These are phyloP conservation scores for Xerocomellus intermedius DNA, from an alignment of 768 basidiomycete species.

Conservation along the genomic window DNA sequence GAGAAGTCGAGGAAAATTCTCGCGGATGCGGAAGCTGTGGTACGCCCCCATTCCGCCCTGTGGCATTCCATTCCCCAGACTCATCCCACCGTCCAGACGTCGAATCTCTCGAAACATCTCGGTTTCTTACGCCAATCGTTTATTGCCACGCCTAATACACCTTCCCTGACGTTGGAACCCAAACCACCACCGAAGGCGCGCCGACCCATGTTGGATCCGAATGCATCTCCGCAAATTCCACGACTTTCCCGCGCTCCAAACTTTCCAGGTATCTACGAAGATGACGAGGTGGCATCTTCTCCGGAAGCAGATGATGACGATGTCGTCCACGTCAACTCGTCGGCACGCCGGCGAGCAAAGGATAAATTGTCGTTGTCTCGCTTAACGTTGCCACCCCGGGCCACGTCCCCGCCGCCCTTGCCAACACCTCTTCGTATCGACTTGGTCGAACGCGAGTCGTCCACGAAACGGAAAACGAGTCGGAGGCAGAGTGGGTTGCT, in stretches of 20 bases:
- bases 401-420: conserved; percentile 39
- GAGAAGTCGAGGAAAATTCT: conserved; percentile 74
- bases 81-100: conserved; percentile 39
- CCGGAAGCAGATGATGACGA: conserved; percentile 43
- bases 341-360: conserved; percentile 43
- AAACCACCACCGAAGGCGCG: conserved; percentile 51
- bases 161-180: conserved; percentile 37
- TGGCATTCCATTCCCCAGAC: conserved; percentile 15
- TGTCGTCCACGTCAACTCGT: conserved; percentile 37
- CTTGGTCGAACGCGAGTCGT: conserved; percentile 36
- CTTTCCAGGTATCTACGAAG: conserved; percentile 65
- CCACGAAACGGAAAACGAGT: conserved; percentile 23
- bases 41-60: conserved; percentile 37
- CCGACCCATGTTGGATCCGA: conserved; percentile 43
- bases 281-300: conserved; percentile 54
- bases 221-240: conserved; percentile 47
- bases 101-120: conserved; percentile 63
- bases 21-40: conserved; percentile 72
- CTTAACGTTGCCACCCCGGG: conserved; percentile 46
- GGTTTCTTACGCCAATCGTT: conserved; percentile 62
- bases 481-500: conserved; percentile 55
- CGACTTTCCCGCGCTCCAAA: conserved; percentile 66
- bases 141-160: conserved; percentile 37
- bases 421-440: conserved; percentile 34
- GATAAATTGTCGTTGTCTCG: conserved; percentile 49